Evolutionary conservation across 345 rosid genomes (phyloP), one percentile per base, ranked within the genome.

Genomic region (Pugionium cornutum): DNA sequence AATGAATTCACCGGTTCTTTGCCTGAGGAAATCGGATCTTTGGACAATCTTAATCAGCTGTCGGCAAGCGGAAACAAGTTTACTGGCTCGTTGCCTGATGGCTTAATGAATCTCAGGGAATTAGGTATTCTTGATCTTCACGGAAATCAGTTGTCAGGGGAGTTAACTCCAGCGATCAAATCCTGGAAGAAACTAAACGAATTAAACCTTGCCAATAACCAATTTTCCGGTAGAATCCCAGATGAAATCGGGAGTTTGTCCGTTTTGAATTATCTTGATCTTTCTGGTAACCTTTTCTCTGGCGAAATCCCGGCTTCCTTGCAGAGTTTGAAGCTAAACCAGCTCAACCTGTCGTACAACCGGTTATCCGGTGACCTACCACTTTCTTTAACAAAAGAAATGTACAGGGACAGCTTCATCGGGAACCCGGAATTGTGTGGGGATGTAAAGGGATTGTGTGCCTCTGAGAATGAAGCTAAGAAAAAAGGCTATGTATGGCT

Each of bases 351-450:
- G 73, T 95, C 99, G 2, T 70, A 82, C 67, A 95, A 95, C 61
- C 66, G 67, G 70, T 70, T 95, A 42, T 64, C 94, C 0, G 96
- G 99, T n/a, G 68, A 75, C 45, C 55, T 95, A 8, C 99, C 99
- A 0, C 83, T 90, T 32, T 51, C 86, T 60, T 84, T 78, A 56
- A 83, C 89, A 0, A 87, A 83, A 51, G 86, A 77, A 6, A 79
- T 76, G 79, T 89, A 87, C 27, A 83, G 66, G 67, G 78, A 71
- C 27, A 89, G 97, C 79, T 91, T 91, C 60, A 8, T 77, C 2
- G 96, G 96, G 36, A 95, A 95, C 64, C 94, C 89, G 5, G 92
- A 88, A 9, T 75, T 95, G 74, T 95, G 99, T 30, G 88, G 89
- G 28, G 83, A 78, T 57, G 54, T 82, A 7, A 79, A 78, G 33